Conservation (phyloP, 495 filamentous ascomycete genomes). For the Cladorrhinum samala region DNA sequence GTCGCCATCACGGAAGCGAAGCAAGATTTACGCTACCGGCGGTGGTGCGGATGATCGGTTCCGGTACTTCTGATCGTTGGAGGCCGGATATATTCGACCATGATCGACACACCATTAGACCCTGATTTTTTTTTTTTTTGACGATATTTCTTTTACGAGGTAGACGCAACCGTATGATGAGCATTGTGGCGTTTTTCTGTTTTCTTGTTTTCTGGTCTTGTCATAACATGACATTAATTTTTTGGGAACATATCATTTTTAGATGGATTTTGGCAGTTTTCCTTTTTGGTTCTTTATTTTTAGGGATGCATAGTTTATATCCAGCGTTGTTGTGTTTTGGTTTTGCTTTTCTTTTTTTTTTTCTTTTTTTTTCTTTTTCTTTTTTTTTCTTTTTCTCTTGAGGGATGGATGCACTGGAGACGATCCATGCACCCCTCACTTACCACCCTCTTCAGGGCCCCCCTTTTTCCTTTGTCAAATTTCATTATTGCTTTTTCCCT, state of each 20-base stretch:
- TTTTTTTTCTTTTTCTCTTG: neutral
- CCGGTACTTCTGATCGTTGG: slow-evolving; percentile 1
- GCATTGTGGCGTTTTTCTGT: neutral
- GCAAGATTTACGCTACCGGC: neutral
- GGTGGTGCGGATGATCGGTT: neutral
- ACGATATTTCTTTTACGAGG: neutral
- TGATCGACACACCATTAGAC: neutral
- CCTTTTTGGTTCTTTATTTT: neutral
- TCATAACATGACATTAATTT: neutral
- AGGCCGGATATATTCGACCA: neutral
- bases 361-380: neutral
- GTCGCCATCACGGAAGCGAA: neutral
- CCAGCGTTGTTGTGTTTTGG: neutral
- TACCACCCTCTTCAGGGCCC: neutral
- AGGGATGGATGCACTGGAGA: too few relatives aligned
- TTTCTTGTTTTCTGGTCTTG: neutral
- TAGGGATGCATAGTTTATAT: too few relatives aligned
- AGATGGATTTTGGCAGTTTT: neutral
- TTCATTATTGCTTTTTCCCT: neutral
- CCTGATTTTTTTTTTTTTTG: neutral
- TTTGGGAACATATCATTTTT: too few relatives aligned
- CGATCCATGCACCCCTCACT: neutral
- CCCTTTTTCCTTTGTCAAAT: slow-evolving; percentile 8
- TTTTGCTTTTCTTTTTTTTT: neutral
- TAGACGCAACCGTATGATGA: neutral